These are phyloP conservation scores for Canna indica DNA, from an alignment of 176 grass and related monocot species.

Conservation along the genomic window DNA sequence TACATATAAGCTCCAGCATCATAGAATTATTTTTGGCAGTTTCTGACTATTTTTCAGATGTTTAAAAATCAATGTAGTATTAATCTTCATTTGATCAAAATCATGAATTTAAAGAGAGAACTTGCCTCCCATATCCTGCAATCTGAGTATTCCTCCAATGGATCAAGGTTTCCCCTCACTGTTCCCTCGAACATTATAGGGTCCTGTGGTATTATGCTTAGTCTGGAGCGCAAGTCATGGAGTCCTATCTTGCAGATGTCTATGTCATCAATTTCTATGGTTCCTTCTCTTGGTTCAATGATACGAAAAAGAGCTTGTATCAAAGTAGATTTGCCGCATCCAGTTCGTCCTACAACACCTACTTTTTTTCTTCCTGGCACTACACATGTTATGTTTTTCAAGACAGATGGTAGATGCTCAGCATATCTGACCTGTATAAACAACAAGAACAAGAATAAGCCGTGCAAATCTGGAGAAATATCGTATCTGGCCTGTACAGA, in stretches of 20 bases:
- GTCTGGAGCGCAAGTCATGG: conserved; percentile 73
- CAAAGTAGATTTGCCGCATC: conserved; percentile 84
- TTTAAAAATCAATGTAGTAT: not conserved
- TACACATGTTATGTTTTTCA: conserved; percentile 76
- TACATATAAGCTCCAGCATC: not conserved
- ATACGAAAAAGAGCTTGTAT: conserved; percentile 82
- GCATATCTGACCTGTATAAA: conserved; percentile 83
- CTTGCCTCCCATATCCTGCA: conserved; percentile 80
- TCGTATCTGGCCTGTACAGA: not conserved
- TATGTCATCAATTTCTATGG: conserved; percentile 70
- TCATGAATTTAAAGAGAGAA: conserved; percentile 1
- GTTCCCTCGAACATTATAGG: conserved; percentile 87
- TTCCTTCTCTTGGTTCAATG: conserved; percentile 71
- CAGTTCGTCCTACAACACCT: conserved; percentile 84
- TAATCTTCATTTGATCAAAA: not conserved
- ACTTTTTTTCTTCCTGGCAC: conserved; percentile 92
- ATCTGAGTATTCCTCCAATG: conserved; percentile 69
- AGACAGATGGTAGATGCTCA: conserved; percentile 83
- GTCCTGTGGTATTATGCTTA: conserved; percentile 95
- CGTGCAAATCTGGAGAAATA: not conserved
- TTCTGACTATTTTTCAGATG: not conserved
- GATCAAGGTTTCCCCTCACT: conserved; percentile 85
- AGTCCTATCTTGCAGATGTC: conserved; percentile 82
- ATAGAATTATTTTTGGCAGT: not conserved
- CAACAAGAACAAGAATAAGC: conserved; percentile 14